Evolutionary conservation across 345 rosid genomes (phyloP).

Genomic region (Abelmoschus esculentus): DNA sequence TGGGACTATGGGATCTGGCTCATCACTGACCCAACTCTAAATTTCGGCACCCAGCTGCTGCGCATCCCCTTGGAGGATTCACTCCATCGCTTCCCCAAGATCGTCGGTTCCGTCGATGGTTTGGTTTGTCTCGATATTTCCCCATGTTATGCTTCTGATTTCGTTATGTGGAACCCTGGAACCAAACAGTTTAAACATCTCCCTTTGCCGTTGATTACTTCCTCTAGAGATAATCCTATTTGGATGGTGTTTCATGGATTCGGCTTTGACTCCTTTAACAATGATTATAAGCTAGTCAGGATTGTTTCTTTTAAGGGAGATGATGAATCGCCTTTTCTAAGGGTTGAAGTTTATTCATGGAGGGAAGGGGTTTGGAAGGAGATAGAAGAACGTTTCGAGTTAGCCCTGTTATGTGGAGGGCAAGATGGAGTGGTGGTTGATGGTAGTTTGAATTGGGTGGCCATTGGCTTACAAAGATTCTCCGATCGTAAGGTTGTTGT

Average conservation of each 20-base stretch:
- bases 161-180: slow-evolving; percentile 29
- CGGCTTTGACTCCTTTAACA: slow-evolving; percentile 10
- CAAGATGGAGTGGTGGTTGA: slow-evolving; percentile 2
- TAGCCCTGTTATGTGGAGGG: background rate
- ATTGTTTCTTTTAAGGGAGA: slow-evolving; percentile 12
- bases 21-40: background rate
- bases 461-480: slow-evolving; percentile 4
- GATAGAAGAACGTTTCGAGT: slow-evolving; percentile 8
- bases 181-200: slow-evolving; percentile 12
- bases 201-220: slow-evolving; percentile 13
- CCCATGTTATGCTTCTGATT: slow-evolving; percentile 9
- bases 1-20: background rate
- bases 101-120: slow-evolving; percentile 33
- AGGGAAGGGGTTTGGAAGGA: slow-evolving; percentile 18
- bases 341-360: slow-evolving; percentile 27
- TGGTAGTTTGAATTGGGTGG: slow-evolving; percentile 17
- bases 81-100: slow-evolving; percentile 16
- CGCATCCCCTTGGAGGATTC: background rate
- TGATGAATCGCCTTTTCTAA: background rate
- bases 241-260: slow-evolving; percentile 34
- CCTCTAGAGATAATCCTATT: background rate
- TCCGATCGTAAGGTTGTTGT: slow-evolving; percentile 8
- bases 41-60: background rate
- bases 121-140: slow-evolving; percentile 35
- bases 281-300: slow-evolving; percentile 24